These are phyloP conservation scores for Quercus tomentella DNA, from an alignment of 331 rosid genomes.

Conservation along the genomic window DNA sequence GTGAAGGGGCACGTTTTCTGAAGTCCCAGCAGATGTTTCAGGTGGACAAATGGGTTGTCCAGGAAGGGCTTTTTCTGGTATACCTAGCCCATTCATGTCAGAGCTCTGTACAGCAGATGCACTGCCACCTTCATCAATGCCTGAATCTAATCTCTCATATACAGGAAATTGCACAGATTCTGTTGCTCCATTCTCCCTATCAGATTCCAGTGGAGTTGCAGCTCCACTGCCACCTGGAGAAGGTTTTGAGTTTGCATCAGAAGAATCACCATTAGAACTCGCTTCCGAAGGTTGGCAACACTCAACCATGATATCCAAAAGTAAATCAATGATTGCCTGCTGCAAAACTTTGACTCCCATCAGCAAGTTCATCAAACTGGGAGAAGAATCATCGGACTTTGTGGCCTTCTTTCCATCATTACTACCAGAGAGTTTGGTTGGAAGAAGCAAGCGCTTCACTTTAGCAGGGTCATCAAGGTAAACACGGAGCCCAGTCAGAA, in stretches of 20 bases:
- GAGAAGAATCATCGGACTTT: conserved; percentile 78
- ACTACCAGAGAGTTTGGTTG: conserved; percentile 81
- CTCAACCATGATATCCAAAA: conserved; percentile 97
- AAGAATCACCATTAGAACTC: conserved; percentile 52
- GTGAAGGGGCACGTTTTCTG: conserved; percentile 62
- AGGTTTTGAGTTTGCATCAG: conserved; percentile 59
- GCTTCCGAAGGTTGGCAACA: conserved; percentile 97
- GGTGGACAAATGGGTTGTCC: conserved; percentile 74
- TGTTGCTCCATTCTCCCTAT: conserved; percentile 61
- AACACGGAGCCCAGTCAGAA: conserved; percentile 95
- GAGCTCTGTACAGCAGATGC: conserved; percentile 87
- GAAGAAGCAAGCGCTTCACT: conserved; percentile 97
- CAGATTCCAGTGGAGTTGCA: conserved; percentile 48
- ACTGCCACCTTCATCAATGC: conserved; percentile 55
- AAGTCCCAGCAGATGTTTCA: conserved; percentile 69
- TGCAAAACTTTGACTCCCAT: conserved; percentile 99
- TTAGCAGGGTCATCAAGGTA: conserved; percentile 99
- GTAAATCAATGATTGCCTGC: conserved; percentile 96
- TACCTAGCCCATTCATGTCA: conserved; percentile 47
- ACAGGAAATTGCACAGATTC: conserved; percentile 58
- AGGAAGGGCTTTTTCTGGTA: conserved; percentile 56
- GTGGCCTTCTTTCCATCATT: conserved; percentile 75
- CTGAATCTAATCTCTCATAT: conserved; percentile 65
- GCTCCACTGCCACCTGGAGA: conserved; percentile 55
- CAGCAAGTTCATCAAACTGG: conserved; percentile 96